Conservation (phyloP, 345 rosid species). For the Dovyalis caffra region DNA sequence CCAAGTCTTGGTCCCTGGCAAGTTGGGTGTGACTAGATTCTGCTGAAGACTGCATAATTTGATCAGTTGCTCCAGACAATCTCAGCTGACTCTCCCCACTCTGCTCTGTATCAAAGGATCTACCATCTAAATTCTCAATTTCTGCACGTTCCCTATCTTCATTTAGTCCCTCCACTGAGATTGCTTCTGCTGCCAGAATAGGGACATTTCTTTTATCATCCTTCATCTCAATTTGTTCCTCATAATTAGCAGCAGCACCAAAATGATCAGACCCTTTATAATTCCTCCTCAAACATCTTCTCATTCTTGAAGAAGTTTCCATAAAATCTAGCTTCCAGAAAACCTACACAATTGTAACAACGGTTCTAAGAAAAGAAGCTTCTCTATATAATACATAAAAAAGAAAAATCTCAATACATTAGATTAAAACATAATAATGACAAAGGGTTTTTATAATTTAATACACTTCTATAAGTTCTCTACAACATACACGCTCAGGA, state of each 20-base stretch:
- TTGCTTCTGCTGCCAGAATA: constrained; percentile 81
- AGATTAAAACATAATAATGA: constrained; percentile 5
- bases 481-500: constrained; percentile 60
- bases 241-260: constrained; percentile 91
- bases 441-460: neutral
- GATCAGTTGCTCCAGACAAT: constrained; percentile 48
- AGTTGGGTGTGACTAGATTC: constrained; percentile 52
- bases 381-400: neutral
- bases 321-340: constrained; percentile 95
- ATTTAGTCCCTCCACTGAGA: constrained; percentile 63
- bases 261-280: constrained; percentile 81
- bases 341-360: constrained; percentile 45
- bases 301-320: constrained; percentile 98
- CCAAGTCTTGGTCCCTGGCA: constrained; percentile 49
- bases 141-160: constrained; percentile 84
- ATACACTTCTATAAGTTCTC: constrained; percentile 3
- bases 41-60: constrained; percentile 40
- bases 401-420: neutral
- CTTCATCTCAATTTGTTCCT: constrained; percentile 51
- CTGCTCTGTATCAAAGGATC: constrained; percentile 39
- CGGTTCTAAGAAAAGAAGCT: constrained; percentile 9
- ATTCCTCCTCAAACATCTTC: constrained; percentile 76
- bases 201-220: constrained; percentile 53
- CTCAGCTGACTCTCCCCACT: constrained; percentile 44
- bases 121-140: constrained; percentile 53